Conservation (phyloP, 2,329 filamentous ascomycete genomes). For the Knoxdaviesia proteae region DNA sequence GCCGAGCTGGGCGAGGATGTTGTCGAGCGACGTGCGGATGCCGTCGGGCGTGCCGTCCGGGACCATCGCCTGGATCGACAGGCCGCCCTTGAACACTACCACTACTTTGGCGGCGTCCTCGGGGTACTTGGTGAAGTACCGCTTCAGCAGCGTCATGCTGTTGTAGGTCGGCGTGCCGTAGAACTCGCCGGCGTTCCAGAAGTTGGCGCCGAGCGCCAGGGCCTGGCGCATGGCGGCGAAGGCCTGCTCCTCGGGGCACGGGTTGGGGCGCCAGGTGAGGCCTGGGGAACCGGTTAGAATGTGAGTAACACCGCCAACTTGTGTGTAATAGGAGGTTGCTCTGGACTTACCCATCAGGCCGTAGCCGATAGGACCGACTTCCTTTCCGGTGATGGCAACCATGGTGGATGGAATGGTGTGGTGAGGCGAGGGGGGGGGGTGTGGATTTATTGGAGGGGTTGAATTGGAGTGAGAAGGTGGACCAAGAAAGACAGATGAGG, state of each 20-base stretch:
- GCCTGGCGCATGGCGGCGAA: conserved; percentile 35
- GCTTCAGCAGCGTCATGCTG: conserved; percentile 34
- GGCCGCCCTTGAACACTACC: conserved; percentile 39
- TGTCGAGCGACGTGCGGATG: conserved; percentile 36
- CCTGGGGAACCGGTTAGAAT: conserved; percentile 10
- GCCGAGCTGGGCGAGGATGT: conserved; percentile 26
- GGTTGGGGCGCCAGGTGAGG: conserved; percentile 20
- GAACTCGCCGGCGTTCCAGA: conserved; percentile 45
- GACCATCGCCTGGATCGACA: conserved; percentile 13
- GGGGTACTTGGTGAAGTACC: conserved; percentile 43
- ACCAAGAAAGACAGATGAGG: too few species aligned
- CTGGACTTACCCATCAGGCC: conserved; percentile 28
- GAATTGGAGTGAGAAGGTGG: too few species aligned
- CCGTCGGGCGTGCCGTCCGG: conserved; percentile 31
- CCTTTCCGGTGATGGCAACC: conserved; percentile 17
- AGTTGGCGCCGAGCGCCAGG: conserved; percentile 20
- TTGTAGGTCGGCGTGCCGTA: conserved; percentile 40
- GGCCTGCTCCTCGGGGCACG: conserved; percentile 22
- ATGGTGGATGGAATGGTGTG: conserved; percentile 6
- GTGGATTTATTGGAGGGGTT: too few species aligned
- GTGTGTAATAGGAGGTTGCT: not conserved
- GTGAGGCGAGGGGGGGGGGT: too few species aligned
- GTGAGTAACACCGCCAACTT: not conserved
- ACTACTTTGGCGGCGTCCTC: conserved; percentile 41
- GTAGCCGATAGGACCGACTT: conserved; percentile 28